These are phyloP conservation scores for Inga laurina DNA, from an alignment of 306 rosid species.

Conservation along the genomic window DNA sequence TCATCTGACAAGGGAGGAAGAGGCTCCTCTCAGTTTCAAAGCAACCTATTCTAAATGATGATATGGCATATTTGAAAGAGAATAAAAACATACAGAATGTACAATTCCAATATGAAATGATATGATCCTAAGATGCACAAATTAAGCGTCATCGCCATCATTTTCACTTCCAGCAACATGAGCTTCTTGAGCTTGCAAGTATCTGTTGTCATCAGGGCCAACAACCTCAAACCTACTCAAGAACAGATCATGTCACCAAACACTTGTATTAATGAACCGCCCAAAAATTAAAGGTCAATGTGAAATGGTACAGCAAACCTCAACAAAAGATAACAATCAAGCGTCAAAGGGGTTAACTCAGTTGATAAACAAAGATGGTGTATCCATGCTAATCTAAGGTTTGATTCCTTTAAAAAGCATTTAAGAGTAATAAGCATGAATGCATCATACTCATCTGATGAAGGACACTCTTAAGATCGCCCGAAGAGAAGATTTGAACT, in stretches of 20 bases:
- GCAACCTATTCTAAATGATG: conserved; percentile 27
- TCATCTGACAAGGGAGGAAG: background rate
- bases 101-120: conserved; percentile 31
- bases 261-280: background rate
- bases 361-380: background rate
- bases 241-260: conserved; percentile 16
- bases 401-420: background rate
- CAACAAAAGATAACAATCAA: conserved; percentile 1
- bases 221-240: conserved; percentile 57
- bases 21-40: background rate
- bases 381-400: background rate
- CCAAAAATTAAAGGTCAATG: background rate
- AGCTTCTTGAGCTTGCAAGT: conserved; percentile 39
- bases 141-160: conserved; percentile 69
- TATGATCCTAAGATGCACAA: conserved; percentile 20
- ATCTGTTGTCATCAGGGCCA: conserved; percentile 62
- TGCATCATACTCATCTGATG: background rate
- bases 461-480: background rate
- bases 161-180: conserved; percentile 52
- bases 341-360: background rate
- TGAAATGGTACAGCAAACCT: background rate
- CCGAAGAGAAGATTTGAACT: background rate
- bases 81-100: conserved; percentile 34
- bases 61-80: background rate
- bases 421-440: background rate